Percentiles rank a stretch among this genome's conserved stretches.
Conservation (phyloP, 306 rosid genomes). For the Adenanthera pavonina region DNA sequence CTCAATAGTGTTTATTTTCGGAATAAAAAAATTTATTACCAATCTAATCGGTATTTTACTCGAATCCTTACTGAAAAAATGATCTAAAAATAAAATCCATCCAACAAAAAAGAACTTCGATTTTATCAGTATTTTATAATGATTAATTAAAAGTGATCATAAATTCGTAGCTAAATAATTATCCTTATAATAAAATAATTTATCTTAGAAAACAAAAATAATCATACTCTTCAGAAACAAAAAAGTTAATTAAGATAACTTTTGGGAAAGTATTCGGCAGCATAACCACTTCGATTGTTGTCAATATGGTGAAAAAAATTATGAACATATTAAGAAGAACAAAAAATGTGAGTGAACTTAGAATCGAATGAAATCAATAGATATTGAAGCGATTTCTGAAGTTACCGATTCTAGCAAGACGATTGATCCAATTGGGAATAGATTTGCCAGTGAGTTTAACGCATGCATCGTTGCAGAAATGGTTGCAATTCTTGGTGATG, state of each 20-base stretch:
- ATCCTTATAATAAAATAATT: not conserved
- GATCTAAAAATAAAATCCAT: not conserved
- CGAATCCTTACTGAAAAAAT: not conserved
- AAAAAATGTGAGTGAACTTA: not conserved
- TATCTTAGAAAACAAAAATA: not conserved
- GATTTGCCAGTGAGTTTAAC: conserved; percentile 74
- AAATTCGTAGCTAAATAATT: not conserved
- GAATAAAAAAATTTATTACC: not conserved
- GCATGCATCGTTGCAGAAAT: conserved; percentile 82
- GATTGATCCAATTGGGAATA: conserved; percentile 93
- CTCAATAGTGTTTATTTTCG: too few relatives aligned
- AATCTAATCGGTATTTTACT: not conserved
- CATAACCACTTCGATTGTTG: not conserved
- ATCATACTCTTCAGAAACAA: not conserved
- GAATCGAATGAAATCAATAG: not conserved
- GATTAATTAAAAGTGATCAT: not conserved
- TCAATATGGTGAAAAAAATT: not conserved
- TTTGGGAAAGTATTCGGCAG: not conserved
- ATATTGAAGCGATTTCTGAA: too few relatives aligned
- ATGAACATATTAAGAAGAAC: not conserved
- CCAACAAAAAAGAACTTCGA: not conserved
- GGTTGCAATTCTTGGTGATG: conserved; percentile 90
- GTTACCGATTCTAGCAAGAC: conserved; percentile 88
- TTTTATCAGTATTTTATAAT: too few relatives aligned
- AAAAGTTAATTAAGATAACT: not conserved